phyloP scores from a whole-genome alignment of 805 yeast genomes.

The Candida adriatica region DNA sequence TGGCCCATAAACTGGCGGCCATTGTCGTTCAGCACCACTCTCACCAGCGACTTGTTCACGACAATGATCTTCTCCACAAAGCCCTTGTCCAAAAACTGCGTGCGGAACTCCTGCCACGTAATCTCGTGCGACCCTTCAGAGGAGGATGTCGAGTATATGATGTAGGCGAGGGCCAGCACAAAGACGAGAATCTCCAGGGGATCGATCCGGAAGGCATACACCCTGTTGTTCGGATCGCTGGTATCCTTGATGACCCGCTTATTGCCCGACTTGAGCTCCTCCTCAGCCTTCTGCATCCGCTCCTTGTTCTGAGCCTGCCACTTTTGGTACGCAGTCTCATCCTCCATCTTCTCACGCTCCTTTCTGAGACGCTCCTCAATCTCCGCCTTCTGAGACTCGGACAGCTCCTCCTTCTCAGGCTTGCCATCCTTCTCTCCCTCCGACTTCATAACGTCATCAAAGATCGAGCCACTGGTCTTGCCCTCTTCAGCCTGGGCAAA shows the following conservation, averaged over 20 bases:
- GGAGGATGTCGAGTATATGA: constrained; percentile 24
- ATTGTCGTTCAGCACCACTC: constrained; percentile 57
- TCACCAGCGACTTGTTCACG: constrained; percentile 69
- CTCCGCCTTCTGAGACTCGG: constrained; percentile 2
- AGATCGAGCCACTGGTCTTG: constrained; percentile 5
- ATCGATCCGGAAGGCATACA: constrained; percentile 27
- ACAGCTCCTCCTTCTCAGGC: constrained; percentile 1
- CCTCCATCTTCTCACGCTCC: constrained; percentile 7
- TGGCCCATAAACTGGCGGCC: constrained; percentile 45
- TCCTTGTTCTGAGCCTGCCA: constrained; percentile 14
- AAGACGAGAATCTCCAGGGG: constrained; percentile 29
- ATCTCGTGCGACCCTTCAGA: constrained; percentile 43
- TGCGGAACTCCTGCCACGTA: constrained; percentile 88
- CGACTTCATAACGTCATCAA: constrained; percentile 7
- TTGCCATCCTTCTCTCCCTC: constrained; percentile 4
- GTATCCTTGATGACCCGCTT: constrained; percentile 21
- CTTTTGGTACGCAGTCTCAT: constrained; percentile 5
- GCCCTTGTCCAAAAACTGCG: constrained; percentile 67
- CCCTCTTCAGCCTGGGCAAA: constrained; percentile 9
- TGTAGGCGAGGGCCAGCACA: constrained; percentile 26
- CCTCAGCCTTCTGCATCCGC: constrained; percentile 14
- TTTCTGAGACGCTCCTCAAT: constrained; percentile 9
- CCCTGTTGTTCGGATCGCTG: constrained; percentile 26
- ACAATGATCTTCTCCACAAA: constrained; percentile 69
- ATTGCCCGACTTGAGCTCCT: constrained; percentile 7